These are phyloP conservation scores for Stagonosporopsis tanaceti DNA, from an alignment of 2,329 filamentous ascomycete species.

Conservation along the genomic window DNA sequence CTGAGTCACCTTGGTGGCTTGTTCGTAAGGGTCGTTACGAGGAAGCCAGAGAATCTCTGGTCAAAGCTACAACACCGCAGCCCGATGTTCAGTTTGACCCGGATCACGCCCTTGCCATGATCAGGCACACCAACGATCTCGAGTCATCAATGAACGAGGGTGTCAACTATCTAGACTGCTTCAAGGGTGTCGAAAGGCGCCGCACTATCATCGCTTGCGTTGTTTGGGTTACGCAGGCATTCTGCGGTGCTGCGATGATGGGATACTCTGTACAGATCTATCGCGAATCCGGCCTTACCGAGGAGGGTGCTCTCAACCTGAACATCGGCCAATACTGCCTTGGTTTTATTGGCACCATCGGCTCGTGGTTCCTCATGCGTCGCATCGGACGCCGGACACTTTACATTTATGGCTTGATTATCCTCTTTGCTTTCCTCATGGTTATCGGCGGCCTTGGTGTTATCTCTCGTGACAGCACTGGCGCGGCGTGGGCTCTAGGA, in stretches of 20 bases:
- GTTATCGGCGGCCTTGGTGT: conserved; percentile 80
- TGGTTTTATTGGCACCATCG: conserved; percentile 23
- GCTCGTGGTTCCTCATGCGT: conserved; percentile 75
- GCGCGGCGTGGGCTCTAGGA: conserved; percentile 53
- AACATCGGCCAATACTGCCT: conserved; percentile 20
- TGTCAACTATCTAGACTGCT: conserved; percentile 60
- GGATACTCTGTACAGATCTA: conserved; percentile 37
- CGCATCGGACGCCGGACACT: conserved; percentile 38
- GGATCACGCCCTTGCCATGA: conserved; percentile 61
- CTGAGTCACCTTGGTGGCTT: conserved; percentile 61
- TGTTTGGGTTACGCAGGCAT: conserved; percentile 65
- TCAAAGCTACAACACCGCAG: conserved; percentile 53
- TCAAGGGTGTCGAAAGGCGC: conserved; percentile 61
- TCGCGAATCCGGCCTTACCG: conserved; percentile 15
- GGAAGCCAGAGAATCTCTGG: conserved; percentile 57
- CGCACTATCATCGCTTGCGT: conserved; percentile 62
- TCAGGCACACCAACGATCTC: conserved; percentile 63
- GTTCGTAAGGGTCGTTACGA: conserved; percentile 52
- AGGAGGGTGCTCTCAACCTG: conserved; percentile 15
- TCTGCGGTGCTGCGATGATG: conserved; percentile 54
- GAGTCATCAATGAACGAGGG: conserved; percentile 55
- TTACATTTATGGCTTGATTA: conserved; percentile 11
- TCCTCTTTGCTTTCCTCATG: conserved; percentile 37
- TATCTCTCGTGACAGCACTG: conserved; percentile 56
- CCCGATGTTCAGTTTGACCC: conserved; percentile 28